A percentile compares a stretch with the other conserved stretches of the same genome.
phyloP scores from a whole-genome alignment of 768 basidiomycete species.

The Collybia mongolica region DNA sequence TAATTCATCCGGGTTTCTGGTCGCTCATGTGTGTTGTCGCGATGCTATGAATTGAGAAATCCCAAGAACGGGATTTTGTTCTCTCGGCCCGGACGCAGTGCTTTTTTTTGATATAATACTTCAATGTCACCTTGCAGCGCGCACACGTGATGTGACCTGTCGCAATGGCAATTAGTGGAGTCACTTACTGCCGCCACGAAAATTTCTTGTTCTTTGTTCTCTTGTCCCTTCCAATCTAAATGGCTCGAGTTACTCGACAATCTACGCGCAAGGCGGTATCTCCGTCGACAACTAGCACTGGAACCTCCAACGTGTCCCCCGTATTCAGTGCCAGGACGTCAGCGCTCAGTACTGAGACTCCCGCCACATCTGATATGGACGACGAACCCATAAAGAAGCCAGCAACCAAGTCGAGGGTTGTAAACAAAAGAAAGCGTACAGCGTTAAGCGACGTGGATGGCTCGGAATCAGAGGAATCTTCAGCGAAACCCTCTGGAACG shows the following conservation, averaged over 20 bases:
- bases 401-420: slow-evolving; percentile 13
- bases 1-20: too few species aligned
- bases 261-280: slow-evolving; percentile 25
- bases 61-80: too few species aligned
- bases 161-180: slow-evolving; percentile 24
- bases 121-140: slow-evolving; percentile 7
- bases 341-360: slow-evolving; percentile 43
- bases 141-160: slow-evolving; percentile 30
- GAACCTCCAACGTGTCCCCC: slow-evolving; percentile 47
- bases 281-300: slow-evolving; percentile 38
- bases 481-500: slow-evolving; percentile 22
- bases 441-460: slow-evolving; percentile 21
- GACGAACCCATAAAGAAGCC: slow-evolving; percentile 19
- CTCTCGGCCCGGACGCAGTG: too few species aligned
- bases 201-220: slow-evolving; percentile 21
- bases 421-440: slow-evolving; percentile 19
- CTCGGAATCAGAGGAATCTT: slow-evolving; percentile 18
- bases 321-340: slow-evolving; percentile 48
- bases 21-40: too few species aligned
- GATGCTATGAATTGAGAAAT: too few species aligned
- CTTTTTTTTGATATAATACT: too few species aligned
- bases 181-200: slow-evolving; percentile 20
- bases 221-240: slow-evolving; percentile 14
- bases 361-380: slow-evolving; percentile 47
- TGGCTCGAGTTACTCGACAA: slow-evolving; percentile 34